phyloP scores from a whole-genome alignment of 345 rosid genomes.

The Populus deltoides region DNA sequence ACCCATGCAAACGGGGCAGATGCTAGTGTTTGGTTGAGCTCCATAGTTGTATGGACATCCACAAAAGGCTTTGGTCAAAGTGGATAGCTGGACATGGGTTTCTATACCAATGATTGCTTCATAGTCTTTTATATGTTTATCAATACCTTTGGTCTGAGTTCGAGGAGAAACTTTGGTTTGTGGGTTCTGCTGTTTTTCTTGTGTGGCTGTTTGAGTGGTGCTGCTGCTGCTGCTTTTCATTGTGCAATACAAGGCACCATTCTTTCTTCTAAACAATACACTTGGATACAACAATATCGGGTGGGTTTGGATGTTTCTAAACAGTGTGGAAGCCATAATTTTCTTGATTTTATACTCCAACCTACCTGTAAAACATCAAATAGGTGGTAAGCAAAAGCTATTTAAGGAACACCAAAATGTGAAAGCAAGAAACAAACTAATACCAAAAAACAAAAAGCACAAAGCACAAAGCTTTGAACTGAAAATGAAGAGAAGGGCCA shows the following conservation, averaged over 20 bases:
- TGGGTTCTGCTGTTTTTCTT: conserved; percentile 42
- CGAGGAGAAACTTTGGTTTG: conserved; percentile 45
- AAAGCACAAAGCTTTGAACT: not conserved
- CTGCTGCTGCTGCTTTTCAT: conserved; percentile 30
- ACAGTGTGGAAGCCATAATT: conserved; percentile 61
- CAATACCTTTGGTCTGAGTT: conserved; percentile 43
- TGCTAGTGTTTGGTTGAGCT: conserved; percentile 60
- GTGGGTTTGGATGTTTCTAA: conserved; percentile 50
- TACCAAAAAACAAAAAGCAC: no score
- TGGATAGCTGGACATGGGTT: conserved; percentile 91
- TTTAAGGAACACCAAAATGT: not conserved
- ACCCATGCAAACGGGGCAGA: conserved; percentile 95
- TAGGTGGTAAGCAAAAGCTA: conserved; percentile 18
- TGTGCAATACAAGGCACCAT: conserved; percentile 38
- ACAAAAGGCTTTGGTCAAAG: conserved; percentile 86
- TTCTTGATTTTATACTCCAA: conserved; percentile 5
- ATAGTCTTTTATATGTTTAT: conserved; percentile 52
- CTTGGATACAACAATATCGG: conserved; percentile 43
- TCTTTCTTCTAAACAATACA: conserved; percentile 47
- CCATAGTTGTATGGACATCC: conserved; percentile 83
- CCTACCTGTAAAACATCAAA: conserved; percentile 37
- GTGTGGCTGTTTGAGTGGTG: conserved; percentile 44
- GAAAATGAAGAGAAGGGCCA: not conserved
- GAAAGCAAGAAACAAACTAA: not conserved
- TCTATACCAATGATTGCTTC: conserved; percentile 93